Conservation (phyloP, 345 rosid genomes). For the Eucalyptus marginata region DNA sequence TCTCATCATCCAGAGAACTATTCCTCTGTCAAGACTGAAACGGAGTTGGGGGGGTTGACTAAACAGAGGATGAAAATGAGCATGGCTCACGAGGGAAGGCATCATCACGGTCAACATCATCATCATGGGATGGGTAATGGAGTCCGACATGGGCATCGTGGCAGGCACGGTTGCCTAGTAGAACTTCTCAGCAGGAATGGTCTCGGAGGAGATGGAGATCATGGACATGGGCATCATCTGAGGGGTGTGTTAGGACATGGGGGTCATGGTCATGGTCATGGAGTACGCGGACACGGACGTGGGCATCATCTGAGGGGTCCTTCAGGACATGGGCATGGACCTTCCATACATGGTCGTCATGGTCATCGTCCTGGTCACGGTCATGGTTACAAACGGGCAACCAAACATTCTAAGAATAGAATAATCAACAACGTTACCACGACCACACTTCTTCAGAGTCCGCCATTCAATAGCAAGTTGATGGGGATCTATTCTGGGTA, state of each 20-base stretch:
- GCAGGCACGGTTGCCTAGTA: not conserved
- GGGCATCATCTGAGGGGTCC: not conserved
- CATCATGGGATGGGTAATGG: not conserved
- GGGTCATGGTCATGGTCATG: not conserved
- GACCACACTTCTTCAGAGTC: too few relatives aligned
- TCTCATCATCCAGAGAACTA: not conserved
- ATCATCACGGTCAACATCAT: not conserved
- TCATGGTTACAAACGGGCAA: not conserved
- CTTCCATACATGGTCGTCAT: not conserved
- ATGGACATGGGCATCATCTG: not conserved
- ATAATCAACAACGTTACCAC: too few relatives aligned
- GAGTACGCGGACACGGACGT: not conserved
- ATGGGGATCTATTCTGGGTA: too few relatives aligned
- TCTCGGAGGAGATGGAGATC: not conserved
- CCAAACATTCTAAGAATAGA: too few relatives aligned
- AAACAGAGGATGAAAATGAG: not conserved
- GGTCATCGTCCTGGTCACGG: not conserved
- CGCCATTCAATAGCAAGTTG: too few relatives aligned
- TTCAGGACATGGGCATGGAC: not conserved
- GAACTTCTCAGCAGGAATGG: not conserved
- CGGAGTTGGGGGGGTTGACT: not conserved
- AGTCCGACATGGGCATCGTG: not conserved
- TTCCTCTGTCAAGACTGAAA: not conserved
- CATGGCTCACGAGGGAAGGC: not conserved
- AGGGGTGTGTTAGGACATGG: not conserved